Percentiles rank a stretch among this genome's conserved stretches.
Conservation (phyloP, 1,139 yeast genomes). For the Sugiyamaella grinbergsii region DNA sequence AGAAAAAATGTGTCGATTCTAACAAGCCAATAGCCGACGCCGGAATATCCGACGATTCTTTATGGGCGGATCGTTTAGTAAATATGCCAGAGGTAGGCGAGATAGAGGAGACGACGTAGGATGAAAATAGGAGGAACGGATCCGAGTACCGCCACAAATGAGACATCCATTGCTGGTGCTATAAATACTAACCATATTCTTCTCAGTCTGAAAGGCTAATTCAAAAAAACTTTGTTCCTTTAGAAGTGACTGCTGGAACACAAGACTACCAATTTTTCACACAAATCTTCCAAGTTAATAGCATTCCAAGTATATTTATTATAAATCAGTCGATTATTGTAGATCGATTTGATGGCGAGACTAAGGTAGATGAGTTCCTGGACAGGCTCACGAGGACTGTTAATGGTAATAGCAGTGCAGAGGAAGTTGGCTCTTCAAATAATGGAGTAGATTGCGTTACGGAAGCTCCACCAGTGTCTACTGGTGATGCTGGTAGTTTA, state of each 20-base stretch:
- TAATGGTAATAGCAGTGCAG: neutral
- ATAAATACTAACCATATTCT: neutral
- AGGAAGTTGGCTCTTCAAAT: neutral
- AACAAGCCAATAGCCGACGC: slow-evolving; percentile 4
- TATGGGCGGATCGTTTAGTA: slow-evolving; percentile 12
- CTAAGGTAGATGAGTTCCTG: slow-evolving; percentile 38
- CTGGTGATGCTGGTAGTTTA: neutral
- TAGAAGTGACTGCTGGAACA: slow-evolving; percentile 51
- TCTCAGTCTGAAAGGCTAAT: slow-evolving; percentile 7
- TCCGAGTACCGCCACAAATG: neutral
- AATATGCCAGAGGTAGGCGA: slow-evolving; percentile 7
- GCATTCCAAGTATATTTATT: slow-evolving; percentile 53
- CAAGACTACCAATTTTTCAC: slow-evolving; percentile 53
- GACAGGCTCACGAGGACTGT: slow-evolving; percentile 25
- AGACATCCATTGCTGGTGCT: neutral
- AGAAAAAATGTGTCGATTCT: neutral
- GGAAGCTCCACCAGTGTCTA: neutral
- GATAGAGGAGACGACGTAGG: neutral
- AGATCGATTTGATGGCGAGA: slow-evolving; percentile 47
- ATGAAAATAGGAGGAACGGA: neutral
- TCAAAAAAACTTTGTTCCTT: slow-evolving; percentile 42
- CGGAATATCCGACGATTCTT: neutral
- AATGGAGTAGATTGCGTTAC: neutral
- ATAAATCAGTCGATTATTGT: slow-evolving; percentile 51
- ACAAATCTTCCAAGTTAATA: slow-evolving; percentile 52